Base-by-base conservation (phyloP, 257 asterid species). In the Eucommia ulmoides region DNA sequence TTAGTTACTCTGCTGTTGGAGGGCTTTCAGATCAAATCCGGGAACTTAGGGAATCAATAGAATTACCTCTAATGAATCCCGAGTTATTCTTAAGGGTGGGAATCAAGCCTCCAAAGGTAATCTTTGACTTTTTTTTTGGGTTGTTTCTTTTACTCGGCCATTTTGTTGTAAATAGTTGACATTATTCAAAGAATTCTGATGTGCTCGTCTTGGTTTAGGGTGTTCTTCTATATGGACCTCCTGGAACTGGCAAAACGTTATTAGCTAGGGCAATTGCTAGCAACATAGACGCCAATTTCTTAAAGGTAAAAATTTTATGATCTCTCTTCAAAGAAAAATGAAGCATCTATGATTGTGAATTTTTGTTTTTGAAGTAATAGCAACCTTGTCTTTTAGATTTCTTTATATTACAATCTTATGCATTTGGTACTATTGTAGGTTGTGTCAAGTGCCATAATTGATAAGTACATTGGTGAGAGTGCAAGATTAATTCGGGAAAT, bases 221-320 rank as follows among this genome's bases (percentile, higher is more conserved):
- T 53, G 96, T 89, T 48, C 96, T 85, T 61, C 93, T 89, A 9
- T 89, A 89, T 53, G 98, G 98, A n/a, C 96, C 98, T 52, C 98
- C 98, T 48, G 98, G 96, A 64, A 89, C 98, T 46, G 98, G 98
- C 58, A 89, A 89, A 80, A 89, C 98, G 55, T 65, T 89, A 74
- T 59, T 89, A 68, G 98, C 96, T 70, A 71, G 96, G 70, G 98
- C 98, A 35, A 89, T 89, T 54, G 98, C 96, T 47, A 89, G 98
- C 70, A 89, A 85, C 58, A 89, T 89, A 55, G 98, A 89, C 56
- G 96, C 98, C 56, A 89, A 85, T 67, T 89, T 89, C 80, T 75
- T 89, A 18, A 89, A 89, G 93, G 98, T 85, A 4, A 24, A 45
- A 33, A 29, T 15, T 4, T 29, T n/a, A n/a, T n/a, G n/a, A n/a